Evolutionary conservation across 1,139 yeast genomes (phyloP).

Genomic region (Sugiyamaella neomexicana): DNA sequence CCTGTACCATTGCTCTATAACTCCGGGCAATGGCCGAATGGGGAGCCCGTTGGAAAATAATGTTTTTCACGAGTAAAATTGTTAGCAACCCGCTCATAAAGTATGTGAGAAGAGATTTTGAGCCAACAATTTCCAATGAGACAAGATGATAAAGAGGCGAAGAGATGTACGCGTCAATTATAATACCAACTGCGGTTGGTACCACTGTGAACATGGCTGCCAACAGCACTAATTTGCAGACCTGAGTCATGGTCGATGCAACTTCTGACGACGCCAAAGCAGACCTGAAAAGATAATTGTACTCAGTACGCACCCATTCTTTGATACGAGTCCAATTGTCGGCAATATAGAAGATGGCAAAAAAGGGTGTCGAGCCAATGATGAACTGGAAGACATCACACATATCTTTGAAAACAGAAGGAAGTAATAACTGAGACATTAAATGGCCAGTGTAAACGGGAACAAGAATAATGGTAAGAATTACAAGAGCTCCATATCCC

Average conservation of each 20-base stretch:
- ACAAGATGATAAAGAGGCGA: constrained; percentile 11
- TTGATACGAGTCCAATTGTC: constrained; percentile 23
- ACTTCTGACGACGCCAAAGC: constrained; percentile 2
- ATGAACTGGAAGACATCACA: constrained; percentile 22
- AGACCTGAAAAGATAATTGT: neutral
- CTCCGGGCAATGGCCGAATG: constrained; percentile 16
- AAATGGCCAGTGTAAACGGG: constrained; percentile 39
- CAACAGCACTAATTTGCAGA: neutral
- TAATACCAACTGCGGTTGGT: constrained; percentile 10
- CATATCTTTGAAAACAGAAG: constrained; percentile 8
- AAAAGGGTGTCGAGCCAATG: constrained; percentile 26
- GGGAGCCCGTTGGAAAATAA: constrained; percentile 18
- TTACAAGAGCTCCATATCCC: constrained; percentile 61
- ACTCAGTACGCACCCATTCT: constrained; percentile 11
- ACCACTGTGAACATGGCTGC: neutral
- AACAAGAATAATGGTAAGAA: constrained; percentile 33
- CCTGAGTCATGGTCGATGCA: neutral
- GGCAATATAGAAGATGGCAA: constrained; percentile 16
- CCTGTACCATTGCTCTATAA: constrained; percentile 18
- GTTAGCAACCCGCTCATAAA: constrained; percentile 10
- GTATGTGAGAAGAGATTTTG: constrained; percentile 1
- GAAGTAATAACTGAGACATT: constrained; percentile 13
- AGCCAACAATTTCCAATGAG: constrained; percentile 4
- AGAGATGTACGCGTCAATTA: constrained; percentile 14
- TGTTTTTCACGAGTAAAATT: constrained; percentile 13